Conservation (phyloP, 192 early-diverging fungal genomes). For the Coemansia sp. region DNA sequence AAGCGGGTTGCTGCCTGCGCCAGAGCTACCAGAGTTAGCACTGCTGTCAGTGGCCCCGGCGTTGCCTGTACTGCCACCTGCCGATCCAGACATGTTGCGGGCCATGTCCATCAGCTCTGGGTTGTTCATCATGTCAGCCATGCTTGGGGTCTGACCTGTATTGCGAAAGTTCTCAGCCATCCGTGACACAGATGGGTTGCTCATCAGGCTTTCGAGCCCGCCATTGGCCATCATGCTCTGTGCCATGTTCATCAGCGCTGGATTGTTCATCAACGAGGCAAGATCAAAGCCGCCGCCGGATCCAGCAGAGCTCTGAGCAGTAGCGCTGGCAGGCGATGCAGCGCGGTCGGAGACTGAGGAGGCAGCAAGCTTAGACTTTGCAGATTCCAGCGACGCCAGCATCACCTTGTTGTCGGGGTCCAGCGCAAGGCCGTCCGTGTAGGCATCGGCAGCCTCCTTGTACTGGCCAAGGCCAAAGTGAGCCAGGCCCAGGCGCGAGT, state of each 20-base stretch:
- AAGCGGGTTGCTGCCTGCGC: conserved; percentile 73
- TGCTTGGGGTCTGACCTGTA: conserved; percentile 48
- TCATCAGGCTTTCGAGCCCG: conserved; percentile 80
- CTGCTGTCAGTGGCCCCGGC: conserved; percentile 1
- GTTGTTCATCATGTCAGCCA: conserved; percentile 51
- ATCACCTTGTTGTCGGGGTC: conserved; percentile 82
- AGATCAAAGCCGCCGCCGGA: conserved; percentile 81
- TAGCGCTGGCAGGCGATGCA: neutral
- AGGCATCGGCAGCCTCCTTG: conserved; percentile 82
- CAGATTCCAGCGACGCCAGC: conserved; percentile 70
- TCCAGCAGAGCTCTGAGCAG: conserved; percentile 88
- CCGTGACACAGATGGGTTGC: conserved; percentile 84
- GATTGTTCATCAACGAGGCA: conserved; percentile 85
- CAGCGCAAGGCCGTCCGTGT: conserved; percentile 83
- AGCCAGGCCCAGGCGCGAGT: conserved; percentile 93
- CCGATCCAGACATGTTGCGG: conserved; percentile 20
- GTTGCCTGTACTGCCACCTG: conserved; percentile 3
- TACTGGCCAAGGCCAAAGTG: conserved; percentile 85
- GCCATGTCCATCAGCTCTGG: conserved; percentile 50
- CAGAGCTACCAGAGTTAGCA: conserved; percentile 38
- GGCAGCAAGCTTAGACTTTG: conserved; percentile 58
- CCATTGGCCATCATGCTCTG: conserved; percentile 86
- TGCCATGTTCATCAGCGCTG: conserved; percentile 94
- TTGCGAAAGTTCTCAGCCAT: conserved; percentile 61
- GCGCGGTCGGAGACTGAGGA: conserved; percentile 20